phyloP scores from a whole-genome alignment of 75 land plant species.

The Sequoiadendron giganteum region DNA sequence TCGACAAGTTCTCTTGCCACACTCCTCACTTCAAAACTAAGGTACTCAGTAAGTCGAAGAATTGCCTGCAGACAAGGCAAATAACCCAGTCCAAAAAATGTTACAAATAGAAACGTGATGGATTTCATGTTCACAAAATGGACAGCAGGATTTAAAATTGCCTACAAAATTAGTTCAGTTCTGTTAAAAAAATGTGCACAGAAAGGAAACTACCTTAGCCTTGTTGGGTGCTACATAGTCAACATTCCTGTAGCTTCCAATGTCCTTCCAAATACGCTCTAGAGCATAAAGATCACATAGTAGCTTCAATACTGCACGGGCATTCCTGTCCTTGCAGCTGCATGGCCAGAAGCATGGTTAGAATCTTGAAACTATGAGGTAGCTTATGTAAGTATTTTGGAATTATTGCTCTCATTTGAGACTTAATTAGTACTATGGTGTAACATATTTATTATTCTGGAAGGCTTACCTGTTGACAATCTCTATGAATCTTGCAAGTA shows the following conservation, averaged over 20 bases:
- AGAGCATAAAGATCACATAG: conserved; percentile 95
- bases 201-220: conserved; percentile 73
- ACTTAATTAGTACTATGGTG: neutral
- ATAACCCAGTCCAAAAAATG: neutral
- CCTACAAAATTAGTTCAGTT: neutral
- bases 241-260: conserved; percentile 92
- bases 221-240: conserved; percentile 98
- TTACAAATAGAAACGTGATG: neutral
- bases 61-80: conserved; percentile 68
- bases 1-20: conserved; percentile 80
- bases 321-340: conserved; percentile 76
- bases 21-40: conserved; percentile 80
- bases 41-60: conserved; percentile 76
- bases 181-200: neutral
- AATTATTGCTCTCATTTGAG: neutral
- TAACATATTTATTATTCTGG: neutral
- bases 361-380: conserved; percentile 4
- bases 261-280: conserved; percentile 97
- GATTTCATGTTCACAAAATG: neutral
- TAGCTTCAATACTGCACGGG: conserved; percentile 68
- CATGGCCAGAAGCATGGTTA: neutral
- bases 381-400: neutral
- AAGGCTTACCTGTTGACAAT: conserved; percentile 65
- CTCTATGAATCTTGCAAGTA: conserved; percentile 83
- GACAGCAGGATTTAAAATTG: neutral